These are phyloP conservation scores for Trichophyton rubrum DNA, from an alignment of 2,329 filamentous ascomycete genomes.

Conservation along the genomic window DNA sequence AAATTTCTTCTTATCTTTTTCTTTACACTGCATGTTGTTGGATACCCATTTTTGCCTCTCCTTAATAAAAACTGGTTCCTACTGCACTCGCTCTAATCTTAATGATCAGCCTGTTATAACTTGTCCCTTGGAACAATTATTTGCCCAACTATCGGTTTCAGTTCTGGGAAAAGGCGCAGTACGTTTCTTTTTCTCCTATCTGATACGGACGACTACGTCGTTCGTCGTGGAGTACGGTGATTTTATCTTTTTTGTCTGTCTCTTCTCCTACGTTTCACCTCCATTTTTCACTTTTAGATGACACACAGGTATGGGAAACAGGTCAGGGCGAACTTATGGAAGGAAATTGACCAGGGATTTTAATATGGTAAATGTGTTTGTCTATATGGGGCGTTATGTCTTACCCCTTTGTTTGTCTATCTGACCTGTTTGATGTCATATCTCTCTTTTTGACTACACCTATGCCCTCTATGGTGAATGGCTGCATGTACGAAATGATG, in stretches of 20 bases:
- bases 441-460: not conserved
- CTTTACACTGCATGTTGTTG: not conserved
- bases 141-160: not conserved
- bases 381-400: not conserved
- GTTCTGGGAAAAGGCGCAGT: not conserved
- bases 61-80: not conserved
- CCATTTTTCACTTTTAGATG: not conserved
- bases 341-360: not conserved
- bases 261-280: not conserved
- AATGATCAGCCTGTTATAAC: not conserved
- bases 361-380: not conserved
- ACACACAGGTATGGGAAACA: not conserved
- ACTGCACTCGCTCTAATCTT: not conserved
- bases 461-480: not conserved
- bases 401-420: not conserved
- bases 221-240: not conserved
- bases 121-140: not conserved
- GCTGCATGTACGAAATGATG: not conserved
- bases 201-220: not conserved
- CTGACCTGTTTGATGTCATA: not conserved
- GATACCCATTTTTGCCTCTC: constrained; percentile 2
- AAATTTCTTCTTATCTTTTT: not conserved
- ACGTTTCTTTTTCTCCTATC: not conserved
- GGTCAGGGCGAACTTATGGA: not conserved
- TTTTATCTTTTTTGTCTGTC: not conserved